Conservation (phyloP, 2,329 filamentous ascomycete genomes). For the Ophiostoma novo-ulmi region DNA sequence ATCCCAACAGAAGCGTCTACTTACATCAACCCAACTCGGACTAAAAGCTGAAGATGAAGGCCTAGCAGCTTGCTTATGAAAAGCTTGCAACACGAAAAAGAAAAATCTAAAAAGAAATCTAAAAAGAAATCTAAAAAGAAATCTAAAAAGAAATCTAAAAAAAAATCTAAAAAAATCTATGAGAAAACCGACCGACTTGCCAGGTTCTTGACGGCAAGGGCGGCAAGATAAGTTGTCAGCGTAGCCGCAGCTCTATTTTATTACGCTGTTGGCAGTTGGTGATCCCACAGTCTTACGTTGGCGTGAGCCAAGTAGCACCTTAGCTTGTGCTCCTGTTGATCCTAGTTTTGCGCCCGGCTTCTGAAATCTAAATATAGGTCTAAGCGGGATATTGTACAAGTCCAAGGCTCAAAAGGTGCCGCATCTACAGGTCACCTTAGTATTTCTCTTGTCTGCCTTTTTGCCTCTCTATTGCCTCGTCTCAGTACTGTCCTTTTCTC, state of each 20-base stretch:
- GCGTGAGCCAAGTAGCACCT: not conserved
- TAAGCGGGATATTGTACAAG: not conserved
- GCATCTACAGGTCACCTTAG: not conserved
- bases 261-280: not conserved
- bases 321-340: not conserved
- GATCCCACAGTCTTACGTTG: not conserved
- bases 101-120: no score
- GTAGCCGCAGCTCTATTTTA: not conserved
- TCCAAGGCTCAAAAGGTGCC: not conserved
- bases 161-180: no score
- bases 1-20: not conserved
- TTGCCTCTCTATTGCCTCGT: not conserved
- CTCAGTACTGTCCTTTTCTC: not conserved
- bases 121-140: no score
- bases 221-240: not conserved
- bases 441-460: not conserved
- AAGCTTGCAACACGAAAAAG: no score
- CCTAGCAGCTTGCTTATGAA: not conserved
- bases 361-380: not conserved
- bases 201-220: not conserved
- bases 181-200: no score
- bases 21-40: not conserved
- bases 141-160: no score
- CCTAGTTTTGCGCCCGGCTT: not conserved
- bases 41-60: no score